Evolutionary conservation across 495 filamentous ascomycete species (phyloP).

Genomic region (Trichoderma reesei): DNA sequence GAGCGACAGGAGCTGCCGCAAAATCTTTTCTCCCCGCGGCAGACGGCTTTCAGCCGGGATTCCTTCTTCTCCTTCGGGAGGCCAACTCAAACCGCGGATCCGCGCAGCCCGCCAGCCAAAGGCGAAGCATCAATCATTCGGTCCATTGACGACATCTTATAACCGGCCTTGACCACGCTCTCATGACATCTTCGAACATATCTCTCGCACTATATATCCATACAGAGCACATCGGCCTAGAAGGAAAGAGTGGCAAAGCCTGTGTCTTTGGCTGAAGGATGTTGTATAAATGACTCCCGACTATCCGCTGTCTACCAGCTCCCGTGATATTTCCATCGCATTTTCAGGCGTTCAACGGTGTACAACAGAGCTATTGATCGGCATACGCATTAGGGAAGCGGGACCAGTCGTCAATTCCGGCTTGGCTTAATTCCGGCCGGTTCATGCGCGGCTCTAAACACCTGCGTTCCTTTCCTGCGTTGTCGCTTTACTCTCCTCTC

Average conservation of each 20-base stretch:
- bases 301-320: neutral
- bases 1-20: constrained; percentile 30
- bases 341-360: constrained; percentile 7
- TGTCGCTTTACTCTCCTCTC: neutral
- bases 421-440: too few relatives aligned
- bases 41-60: constrained; percentile 41
- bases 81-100: constrained; percentile 42
- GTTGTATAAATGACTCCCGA: neutral
- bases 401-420: too few relatives aligned
- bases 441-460: too few relatives aligned
- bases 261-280: neutral
- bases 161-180: neutral
- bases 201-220: neutral
- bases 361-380: constrained; percentile 2
- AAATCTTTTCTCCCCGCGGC: constrained; percentile 38
- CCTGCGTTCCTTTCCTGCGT: neutral
- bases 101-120: constrained; percentile 52
- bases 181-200: neutral
- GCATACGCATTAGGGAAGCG: neutral
- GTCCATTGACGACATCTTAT: constrained; percentile 51
- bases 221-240: neutral
- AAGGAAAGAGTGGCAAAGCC: neutral
- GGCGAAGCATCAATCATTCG: constrained; percentile 58
- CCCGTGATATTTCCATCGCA: constrained; percentile 1
- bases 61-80: constrained; percentile 37